Base-by-base conservation (phyloP, 2,329 filamentous ascomycete species). In the Epichloe gansuensis region DNA sequence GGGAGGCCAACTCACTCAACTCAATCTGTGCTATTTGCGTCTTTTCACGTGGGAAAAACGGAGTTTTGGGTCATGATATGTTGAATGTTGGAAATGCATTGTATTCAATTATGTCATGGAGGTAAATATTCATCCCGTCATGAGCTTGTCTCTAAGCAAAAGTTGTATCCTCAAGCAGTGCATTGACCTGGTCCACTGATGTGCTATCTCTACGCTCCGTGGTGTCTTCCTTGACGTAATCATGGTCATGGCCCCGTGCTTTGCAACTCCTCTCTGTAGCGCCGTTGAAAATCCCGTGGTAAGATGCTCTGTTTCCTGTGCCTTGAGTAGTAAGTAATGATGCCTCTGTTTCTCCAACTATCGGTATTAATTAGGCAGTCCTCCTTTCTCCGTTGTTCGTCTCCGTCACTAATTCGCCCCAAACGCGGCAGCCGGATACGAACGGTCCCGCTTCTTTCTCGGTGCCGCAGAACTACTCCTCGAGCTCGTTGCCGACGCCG, bases 341-440 rank as follows among this genome's bases (percentile, higher is more conserved):
- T 31, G 31, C 31, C 31, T 31, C 31, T 1, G 31, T 2, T 8
- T 11, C 31, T 31, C 31, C 31, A 31, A 31, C 9, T 3, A 31
- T 31, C 8, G 9, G 8, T 11, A 31, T 31, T 31, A 37, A 44
- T 17, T 3, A 37, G 31, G 17, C 8, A 28, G 21, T 38, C 43
- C 25, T 38, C 25, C 48, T 44, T 44, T 28, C 12, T 39, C 35
- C 15, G n/a, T 49, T 50, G n/a, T 49, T 11, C 25, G 9, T 52
- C 15, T n/a, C 9, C 23, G 15, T 38, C n/a, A 31, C 9, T 31
- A 13, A 51, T 53, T 21, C 15, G n/a, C 15, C 31, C 75, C 77
- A 65, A 83, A 85, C 9, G 81, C 80, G 7, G 80, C 81, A 11
- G 78, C 74, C 2, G 81, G 81, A 60, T 85, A 85, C 1, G 77